Conservation (phyloP, 192 early-diverging fungal species). For the Entrophospora sp. region DNA sequence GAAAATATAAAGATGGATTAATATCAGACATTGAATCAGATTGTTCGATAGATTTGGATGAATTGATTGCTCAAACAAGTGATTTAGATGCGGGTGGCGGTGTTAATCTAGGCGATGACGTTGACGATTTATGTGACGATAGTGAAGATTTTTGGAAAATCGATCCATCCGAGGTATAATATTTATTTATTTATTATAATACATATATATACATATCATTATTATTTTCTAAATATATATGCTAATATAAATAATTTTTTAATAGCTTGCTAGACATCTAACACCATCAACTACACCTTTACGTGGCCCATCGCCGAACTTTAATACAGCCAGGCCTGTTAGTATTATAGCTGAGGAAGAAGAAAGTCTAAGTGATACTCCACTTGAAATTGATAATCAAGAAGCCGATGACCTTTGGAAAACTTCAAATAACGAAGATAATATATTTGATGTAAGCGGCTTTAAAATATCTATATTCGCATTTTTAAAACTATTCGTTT, state of each 20-base stretch:
- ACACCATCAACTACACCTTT: slow-evolving; percentile 13
- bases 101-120: no score
- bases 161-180: slow-evolving; percentile 20
- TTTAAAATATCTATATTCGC: no score
- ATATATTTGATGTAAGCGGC: slow-evolving; percentile 5
- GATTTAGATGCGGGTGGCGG: slow-evolving; percentile 19
- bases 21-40: background rate
- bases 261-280: slow-evolving; percentile 9
- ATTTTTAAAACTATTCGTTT: background rate
- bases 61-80: background rate
- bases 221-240: background rate
- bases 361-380: slow-evolving; percentile 15
- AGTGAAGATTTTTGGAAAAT: slow-evolving; percentile 18
- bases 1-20: no score
- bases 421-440: background rate
- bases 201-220: background rate
- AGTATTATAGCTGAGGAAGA: slow-evolving; percentile 6
- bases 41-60: slow-evolving; percentile 12
- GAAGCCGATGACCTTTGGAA: slow-evolving; percentile 18
- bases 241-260: background rate
- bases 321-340: background rate
- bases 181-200: background rate
- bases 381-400: slow-evolving; percentile 1
- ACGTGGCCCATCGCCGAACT: slow-evolving; percentile 6
- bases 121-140: slow-evolving; percentile 7